Conservation (phyloP, 495 filamentous ascomycete species). For the Apiosordaria backusii region DNA sequence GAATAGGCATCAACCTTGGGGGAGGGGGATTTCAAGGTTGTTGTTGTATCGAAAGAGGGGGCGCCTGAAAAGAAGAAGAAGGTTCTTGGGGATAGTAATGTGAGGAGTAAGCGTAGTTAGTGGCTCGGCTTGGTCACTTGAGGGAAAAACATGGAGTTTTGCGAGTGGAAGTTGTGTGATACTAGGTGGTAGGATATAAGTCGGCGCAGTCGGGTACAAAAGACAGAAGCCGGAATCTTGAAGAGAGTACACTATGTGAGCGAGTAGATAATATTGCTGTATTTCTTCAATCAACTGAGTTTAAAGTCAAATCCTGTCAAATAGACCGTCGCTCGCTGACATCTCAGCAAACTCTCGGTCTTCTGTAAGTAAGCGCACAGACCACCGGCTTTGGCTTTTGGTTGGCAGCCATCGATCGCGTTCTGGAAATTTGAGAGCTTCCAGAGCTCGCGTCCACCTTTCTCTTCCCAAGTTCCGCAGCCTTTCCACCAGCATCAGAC, state of each 20-base stretch:
- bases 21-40: background rate
- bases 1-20: background rate
- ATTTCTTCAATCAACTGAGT: no score
- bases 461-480: constrained; percentile 4
- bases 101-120: no score
- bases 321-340: background rate
- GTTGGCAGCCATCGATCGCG: background rate
- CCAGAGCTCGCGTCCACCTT: constrained; percentile 18
- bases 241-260: no score
- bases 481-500: constrained; percentile 3
- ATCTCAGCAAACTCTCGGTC: background rate
- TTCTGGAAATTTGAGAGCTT: constrained; percentile 29
- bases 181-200: no score
- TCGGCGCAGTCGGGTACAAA: no score
- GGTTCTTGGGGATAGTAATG: no score
- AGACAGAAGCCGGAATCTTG: no score
- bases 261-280: no score
- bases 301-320: background rate
- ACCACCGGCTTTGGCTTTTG: constrained; percentile 11
- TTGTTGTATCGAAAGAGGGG: background rate
- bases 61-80: background rate
- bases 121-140: no score
- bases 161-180: no score
- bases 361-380: constrained; percentile 6
- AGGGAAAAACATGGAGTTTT: no score